These are phyloP conservation scores for Calophaca sinica DNA, from an alignment of 306 rosid genomes.

Conservation along the genomic window DNA sequence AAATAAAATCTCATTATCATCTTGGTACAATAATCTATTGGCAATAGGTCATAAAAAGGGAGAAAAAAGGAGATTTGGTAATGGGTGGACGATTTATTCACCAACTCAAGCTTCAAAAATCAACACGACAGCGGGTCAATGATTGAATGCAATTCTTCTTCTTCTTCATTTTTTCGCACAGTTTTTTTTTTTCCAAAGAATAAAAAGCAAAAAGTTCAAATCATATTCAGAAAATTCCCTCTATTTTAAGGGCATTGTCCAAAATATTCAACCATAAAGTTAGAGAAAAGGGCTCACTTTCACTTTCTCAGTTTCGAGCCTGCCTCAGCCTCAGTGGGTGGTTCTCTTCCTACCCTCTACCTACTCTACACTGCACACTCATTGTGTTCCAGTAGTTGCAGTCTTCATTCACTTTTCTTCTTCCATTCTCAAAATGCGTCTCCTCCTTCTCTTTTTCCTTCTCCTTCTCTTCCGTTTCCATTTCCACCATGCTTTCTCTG, in stretches of 20 bases:
- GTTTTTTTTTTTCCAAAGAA: not conserved
- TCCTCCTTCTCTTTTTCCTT: conserved; percentile 48
- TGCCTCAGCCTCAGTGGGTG: not conserved
- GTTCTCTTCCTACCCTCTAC: conserved; percentile 12
- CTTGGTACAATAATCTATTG: no score
- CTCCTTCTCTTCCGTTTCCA: conserved; percentile 47
- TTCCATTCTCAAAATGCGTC: conserved; percentile 50
- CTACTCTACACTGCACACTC: conserved; percentile 2
- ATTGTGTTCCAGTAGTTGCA: not conserved
- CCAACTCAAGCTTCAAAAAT: conserved; percentile 19
- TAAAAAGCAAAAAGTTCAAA: conserved; percentile 12
- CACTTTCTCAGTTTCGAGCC: no score
- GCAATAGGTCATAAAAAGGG: not conserved
- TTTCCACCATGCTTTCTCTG: conserved; percentile 27
- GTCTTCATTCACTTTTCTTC: conserved; percentile 12
- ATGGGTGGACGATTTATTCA: conserved; percentile 2
- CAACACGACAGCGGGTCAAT: conserved; percentile 10
- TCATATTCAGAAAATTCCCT: conserved; percentile 35
- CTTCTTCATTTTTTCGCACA: not conserved
- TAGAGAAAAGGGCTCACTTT: not conserved
- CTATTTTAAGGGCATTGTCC: not conserved
- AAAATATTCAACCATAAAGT: conserved; percentile 33
- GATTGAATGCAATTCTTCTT: conserved; percentile 18
- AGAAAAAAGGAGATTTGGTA: not conserved
- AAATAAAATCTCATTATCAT: no score